Conservation (phyloP, 2,329 filamentous ascomycete genomes). For the Trichoderma atrobrunneum region DNA sequence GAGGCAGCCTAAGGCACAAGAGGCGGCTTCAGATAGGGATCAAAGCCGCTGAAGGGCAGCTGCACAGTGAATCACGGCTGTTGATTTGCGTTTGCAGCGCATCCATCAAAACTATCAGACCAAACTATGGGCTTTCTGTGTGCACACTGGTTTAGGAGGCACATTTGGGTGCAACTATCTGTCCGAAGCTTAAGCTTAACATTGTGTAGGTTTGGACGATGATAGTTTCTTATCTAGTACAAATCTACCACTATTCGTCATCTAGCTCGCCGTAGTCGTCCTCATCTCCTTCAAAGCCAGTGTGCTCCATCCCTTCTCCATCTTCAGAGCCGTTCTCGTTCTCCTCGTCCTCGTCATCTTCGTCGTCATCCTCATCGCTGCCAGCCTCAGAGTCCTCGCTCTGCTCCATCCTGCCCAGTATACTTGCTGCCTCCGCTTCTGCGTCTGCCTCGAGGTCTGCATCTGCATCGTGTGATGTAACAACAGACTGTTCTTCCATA, state of each 20-base stretch:
- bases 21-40: not conserved
- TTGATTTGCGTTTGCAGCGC: not conserved
- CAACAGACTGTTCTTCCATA: slow-evolving; percentile 18
- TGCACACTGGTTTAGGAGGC: not conserved
- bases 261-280: not conserved
- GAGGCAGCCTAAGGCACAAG: not conserved
- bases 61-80: not conserved
- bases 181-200: not conserved
- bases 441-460: not conserved
- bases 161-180: not conserved
- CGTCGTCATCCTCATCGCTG: slow-evolving; percentile 22
- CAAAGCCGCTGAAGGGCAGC: not conserved
- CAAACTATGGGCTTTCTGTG: not conserved
- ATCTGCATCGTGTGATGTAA: slow-evolving; percentile 24
- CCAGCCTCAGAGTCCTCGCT: slow-evolving; percentile 13
- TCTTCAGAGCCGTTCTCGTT: slow-evolving; percentile 24
- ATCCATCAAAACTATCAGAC: not conserved
- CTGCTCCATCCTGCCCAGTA: slow-evolving; percentile 9
- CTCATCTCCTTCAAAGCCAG: not conserved
- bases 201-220: too few species aligned
- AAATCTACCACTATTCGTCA: not conserved
- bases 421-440: slow-evolving; percentile 3
- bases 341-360: slow-evolving; percentile 27
- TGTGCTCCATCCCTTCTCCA: not conserved
- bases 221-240: not conserved